phyloP scores from a whole-genome alignment of 2,329 filamentous ascomycete species.

The Parafenestella ontariensis region DNA sequence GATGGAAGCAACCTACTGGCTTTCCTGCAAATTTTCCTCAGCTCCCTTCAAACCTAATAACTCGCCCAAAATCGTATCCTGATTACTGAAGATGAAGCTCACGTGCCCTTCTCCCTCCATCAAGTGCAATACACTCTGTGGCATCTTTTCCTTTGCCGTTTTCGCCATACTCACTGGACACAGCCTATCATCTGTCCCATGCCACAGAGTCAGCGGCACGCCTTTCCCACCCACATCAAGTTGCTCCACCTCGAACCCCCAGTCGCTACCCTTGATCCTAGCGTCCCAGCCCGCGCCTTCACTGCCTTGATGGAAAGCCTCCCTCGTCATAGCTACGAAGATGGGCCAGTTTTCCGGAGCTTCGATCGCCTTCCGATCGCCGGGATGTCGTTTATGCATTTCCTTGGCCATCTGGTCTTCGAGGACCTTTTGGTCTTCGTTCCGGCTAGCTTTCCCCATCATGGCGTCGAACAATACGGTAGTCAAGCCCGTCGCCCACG shows the following conservation, averaged over 20 bases:
- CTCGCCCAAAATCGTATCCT: conserved; percentile 30
- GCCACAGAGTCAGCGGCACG: conserved; percentile 41
- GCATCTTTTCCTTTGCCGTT: conserved; percentile 33
- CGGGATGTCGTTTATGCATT: conserved; percentile 22
- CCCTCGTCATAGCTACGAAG: conserved; percentile 36
- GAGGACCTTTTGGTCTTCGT: conserved; percentile 32
- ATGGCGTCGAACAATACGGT: conserved; percentile 26
- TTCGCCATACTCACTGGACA: conserved; percentile 32
- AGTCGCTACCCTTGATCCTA: conserved; percentile 33
- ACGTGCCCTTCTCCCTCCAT: conserved; percentile 37
- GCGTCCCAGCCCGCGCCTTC: conserved; percentile 40
- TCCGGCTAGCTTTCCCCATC: conserved; percentile 36
- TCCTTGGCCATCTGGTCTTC: conserved; percentile 34
- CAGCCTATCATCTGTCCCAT: conserved; percentile 40
- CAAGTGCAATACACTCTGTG: conserved; percentile 25
- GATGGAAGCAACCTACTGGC: background rate
- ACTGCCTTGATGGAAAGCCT: conserved; percentile 34
- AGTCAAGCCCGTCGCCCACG: conserved; percentile 31
- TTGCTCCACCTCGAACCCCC: conserved; percentile 43
- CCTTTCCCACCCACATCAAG: conserved; percentile 25
- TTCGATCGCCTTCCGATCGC: conserved; percentile 29
- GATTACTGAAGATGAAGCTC: conserved; percentile 28
- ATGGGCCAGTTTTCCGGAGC: conserved; percentile 27
- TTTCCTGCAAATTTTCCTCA: background rate
- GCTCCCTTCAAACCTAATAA: conserved; percentile 18